Conservation (phyloP, 257 asterid species). For the Fraxinus cuspidata region DNA sequence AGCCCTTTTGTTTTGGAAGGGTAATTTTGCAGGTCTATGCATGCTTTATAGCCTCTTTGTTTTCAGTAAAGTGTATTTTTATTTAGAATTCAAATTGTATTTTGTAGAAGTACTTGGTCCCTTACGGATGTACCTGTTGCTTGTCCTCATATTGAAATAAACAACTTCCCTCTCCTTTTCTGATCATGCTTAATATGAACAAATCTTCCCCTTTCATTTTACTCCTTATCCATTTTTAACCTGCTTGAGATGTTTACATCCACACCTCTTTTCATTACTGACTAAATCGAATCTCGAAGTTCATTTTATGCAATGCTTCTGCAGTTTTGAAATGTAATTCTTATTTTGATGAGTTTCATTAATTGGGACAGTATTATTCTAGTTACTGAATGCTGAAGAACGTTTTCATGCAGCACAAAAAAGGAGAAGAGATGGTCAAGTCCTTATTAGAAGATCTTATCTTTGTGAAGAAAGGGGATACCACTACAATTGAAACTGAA, state of each 20-base stretch:
- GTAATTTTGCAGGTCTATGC: not conserved
- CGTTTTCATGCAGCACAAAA: conserved; percentile 51
- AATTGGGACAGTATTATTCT: not conserved
- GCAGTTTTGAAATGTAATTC: not conserved
- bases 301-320: not conserved
- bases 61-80: not conserved
- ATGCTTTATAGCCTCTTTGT: not conserved
- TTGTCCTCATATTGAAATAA: not conserved
- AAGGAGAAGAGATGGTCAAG: conserved; percentile 42
- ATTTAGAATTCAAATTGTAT: not conserved
- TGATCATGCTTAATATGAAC: not conserved
- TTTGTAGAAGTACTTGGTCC: not conserved
- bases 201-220: not conserved
- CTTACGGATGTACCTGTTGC: not conserved
- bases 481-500: conserved; percentile 34
- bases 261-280: not conserved
- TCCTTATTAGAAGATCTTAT: conserved; percentile 53
- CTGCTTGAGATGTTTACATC: not conserved
- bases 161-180: not conserved
- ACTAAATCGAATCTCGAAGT: not conserved
- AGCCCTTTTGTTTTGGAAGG: not conserved
- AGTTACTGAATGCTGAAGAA: conserved; percentile 26
- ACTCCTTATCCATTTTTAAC: not conserved
- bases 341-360: not conserved
- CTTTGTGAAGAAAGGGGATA: conserved; percentile 40